A percentile compares a stretch with the other conserved stretches of the same genome.
Conservation (phyloP, 305 asterid species). For the Andrographis paniculata region DNA sequence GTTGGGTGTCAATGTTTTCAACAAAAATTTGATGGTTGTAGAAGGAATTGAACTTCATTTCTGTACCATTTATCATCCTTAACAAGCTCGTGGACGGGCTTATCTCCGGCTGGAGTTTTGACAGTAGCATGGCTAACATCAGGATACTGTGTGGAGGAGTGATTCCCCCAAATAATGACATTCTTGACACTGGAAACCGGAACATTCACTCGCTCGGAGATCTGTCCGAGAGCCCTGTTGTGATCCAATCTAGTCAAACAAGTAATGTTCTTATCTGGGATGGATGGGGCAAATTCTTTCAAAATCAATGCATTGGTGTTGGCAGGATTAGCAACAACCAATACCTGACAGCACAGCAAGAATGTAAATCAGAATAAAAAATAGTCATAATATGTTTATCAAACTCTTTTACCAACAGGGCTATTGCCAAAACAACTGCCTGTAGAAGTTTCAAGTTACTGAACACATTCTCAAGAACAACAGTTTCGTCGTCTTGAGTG, state of each 20-base stretch:
- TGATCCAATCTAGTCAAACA: constrained; percentile 96
- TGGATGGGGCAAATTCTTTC: constrained; percentile 89
- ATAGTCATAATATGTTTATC: neutral
- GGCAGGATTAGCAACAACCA: constrained; percentile 98
- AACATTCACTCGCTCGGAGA: constrained; percentile 69
- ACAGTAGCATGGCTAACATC: constrained; percentile 89
- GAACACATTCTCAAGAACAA: too few species aligned
- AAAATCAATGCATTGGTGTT: constrained; percentile 88
- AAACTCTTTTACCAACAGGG: too few species aligned
- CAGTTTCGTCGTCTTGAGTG: too few species aligned
- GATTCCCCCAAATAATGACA: constrained; percentile 92
- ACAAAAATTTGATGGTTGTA: neutral
- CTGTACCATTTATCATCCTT: constrained; percentile 68
- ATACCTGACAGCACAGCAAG: constrained; percentile 38
- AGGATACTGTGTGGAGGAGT: constrained; percentile 90
- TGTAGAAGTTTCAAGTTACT: too few species aligned
- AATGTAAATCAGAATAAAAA: constrained; percentile 1
- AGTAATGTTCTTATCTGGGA: constrained; percentile 69
- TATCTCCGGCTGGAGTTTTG: constrained; percentile 57
- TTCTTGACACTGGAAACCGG: constrained; percentile 80
- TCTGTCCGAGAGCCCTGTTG: constrained; percentile 93
- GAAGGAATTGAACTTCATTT: neutral
- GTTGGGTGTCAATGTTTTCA: neutral
- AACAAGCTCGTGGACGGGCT: constrained; percentile 67
- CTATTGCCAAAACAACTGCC: too few species aligned